These are phyloP conservation scores for Yarrowia phangngaensis DNA, from an alignment of 805 yeast species.

Conservation along the genomic window DNA sequence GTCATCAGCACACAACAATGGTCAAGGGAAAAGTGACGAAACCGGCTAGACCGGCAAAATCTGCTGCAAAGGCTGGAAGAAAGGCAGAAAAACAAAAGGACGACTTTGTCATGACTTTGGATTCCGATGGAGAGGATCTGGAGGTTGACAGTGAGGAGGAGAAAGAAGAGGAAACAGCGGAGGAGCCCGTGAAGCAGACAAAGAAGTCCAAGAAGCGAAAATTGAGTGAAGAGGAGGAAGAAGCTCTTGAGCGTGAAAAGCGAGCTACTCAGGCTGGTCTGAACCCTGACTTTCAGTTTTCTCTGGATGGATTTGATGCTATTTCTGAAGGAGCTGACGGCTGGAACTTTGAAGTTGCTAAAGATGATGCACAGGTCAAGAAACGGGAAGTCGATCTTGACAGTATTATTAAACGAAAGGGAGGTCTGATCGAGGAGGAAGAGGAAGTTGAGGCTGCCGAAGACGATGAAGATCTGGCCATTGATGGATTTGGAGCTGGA, in stretches of 20 bases:
- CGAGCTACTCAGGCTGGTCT: conserved; percentile 37
- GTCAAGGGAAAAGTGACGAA: conserved; percentile 15
- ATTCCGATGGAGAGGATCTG: conserved; percentile 70
- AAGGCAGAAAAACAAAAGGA: conserved; percentile 32
- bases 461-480: conserved; percentile 42
- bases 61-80: conserved; percentile 10
- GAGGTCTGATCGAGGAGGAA: conserved; percentile 60
- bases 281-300: conserved; percentile 71
- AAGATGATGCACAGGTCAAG: conserved; percentile 40
- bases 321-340: conserved; percentile 52
- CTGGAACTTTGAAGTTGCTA: conserved; percentile 74
- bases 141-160: conserved; percentile 42
- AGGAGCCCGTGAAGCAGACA: conserved; percentile 27
- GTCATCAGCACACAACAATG: too few relatives aligned
- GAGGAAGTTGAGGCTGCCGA: conserved; percentile 42
- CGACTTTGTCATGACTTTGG: conserved; percentile 73
- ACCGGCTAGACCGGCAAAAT: conserved; percentile 11
- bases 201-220: conserved; percentile 34
- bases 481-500: conserved; percentile 44
- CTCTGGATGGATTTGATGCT: conserved; percentile 47
- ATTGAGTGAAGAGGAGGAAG: conserved; percentile 43
- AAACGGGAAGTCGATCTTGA: conserved; percentile 77
- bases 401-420: conserved; percentile 78
- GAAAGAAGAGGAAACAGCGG: conserved; percentile 30
- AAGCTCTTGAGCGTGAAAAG: conserved; percentile 31